Conservation (phyloP, 2,329 filamentous ascomycete species). For the Dryadomyces quercus-mongolicae region DNA sequence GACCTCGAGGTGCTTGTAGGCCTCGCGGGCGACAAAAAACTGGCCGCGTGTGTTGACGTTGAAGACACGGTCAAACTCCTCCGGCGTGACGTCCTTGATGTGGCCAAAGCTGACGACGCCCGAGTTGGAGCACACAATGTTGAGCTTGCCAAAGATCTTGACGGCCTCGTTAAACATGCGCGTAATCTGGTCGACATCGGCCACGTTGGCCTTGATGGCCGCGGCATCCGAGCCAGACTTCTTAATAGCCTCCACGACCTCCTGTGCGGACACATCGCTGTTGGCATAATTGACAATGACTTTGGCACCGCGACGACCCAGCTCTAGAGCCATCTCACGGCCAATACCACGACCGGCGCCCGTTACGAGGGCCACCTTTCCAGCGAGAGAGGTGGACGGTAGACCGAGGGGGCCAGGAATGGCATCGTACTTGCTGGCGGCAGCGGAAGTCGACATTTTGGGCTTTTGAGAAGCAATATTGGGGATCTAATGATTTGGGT, state of each 20-base stretch:
- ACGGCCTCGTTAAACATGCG: slow-evolving; percentile 35
- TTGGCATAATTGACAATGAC: slow-evolving; percentile 23
- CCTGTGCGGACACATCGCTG: slow-evolving; percentile 12
- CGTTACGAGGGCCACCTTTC: slow-evolving; percentile 19
- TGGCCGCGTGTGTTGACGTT: slow-evolving; percentile 47
- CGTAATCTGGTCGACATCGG: slow-evolving; percentile 18
- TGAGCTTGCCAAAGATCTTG: slow-evolving; percentile 43
- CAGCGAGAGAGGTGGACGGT: slow-evolving; percentile 15
- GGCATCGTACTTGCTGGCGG: slow-evolving; percentile 17
- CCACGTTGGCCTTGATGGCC: slow-evolving; percentile 21
- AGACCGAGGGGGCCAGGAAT: slow-evolving; percentile 21
- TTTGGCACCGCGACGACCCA: slow-evolving; percentile 17
- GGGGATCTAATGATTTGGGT: no score
- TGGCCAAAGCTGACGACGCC: slow-evolving; percentile 48
- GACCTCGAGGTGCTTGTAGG: slow-evolving; percentile 48
- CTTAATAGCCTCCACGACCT: slow-evolving; percentile 13
- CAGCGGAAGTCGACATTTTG: neutral
- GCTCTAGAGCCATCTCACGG: slow-evolving; percentile 43
- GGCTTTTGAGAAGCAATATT: neutral
- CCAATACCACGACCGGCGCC: slow-evolving; percentile 42
- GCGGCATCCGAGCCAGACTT: slow-evolving; percentile 13
- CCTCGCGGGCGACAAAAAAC: slow-evolving; percentile 51
- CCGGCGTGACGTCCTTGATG: slow-evolving; percentile 41
- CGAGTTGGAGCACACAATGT: slow-evolving; percentile 51
- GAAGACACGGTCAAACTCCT: slow-evolving; percentile 51